Evolutionary conservation across 2,329 filamentous ascomycete genomes (phyloP), one percentile per base, ranked within the genome.

Genomic region (Coleophoma crateriformis): DNA sequence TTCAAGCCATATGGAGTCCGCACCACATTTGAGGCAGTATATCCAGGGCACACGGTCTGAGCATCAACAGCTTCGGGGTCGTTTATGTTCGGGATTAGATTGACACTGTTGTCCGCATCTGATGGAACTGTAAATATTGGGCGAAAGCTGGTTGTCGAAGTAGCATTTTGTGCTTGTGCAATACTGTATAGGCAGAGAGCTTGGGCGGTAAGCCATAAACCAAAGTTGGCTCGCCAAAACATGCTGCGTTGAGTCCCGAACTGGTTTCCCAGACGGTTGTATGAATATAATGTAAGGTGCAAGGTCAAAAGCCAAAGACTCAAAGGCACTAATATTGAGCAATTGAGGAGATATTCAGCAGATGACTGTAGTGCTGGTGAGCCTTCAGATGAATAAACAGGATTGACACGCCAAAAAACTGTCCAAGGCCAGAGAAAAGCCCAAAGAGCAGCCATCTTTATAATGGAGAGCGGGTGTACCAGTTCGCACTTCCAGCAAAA

Each of bases 51-150:
- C 11, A 60, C 52, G 58, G 56, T 52, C 56, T 76, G 51, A 64
- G 70, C 41, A 63, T 87, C 71, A 46, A 82, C 68, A 10, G 85
- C 84, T 47, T 79, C 51, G 0, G 84, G 79, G 56, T 88, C 84
- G 33, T 77, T 58, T 56, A 87, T 76, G 60, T 87, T 88, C 33
- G 85, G 78, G 35, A 86, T 63, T 38, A 81, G 56, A 17, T 71
- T 65, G 14, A 64, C 69, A 46, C 76, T 77, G 19, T 63, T 55
- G 54, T 75, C 72, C 7, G 70, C 70, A 32, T 63, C 63, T n/a
- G 71, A 58, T 3, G 76, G 74, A 3, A 79, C 64, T 0, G 75
- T 80, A 54, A 72, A 77, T 7, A 59, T 55, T 4, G 59, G 34
- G 33, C 55, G 52, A 27, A 17, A 12, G 34, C 22, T 47, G n/a